Base-by-base conservation (phyloP, 2,329 filamentous ascomycete species). In the Microcyclospora pomicola region DNA sequence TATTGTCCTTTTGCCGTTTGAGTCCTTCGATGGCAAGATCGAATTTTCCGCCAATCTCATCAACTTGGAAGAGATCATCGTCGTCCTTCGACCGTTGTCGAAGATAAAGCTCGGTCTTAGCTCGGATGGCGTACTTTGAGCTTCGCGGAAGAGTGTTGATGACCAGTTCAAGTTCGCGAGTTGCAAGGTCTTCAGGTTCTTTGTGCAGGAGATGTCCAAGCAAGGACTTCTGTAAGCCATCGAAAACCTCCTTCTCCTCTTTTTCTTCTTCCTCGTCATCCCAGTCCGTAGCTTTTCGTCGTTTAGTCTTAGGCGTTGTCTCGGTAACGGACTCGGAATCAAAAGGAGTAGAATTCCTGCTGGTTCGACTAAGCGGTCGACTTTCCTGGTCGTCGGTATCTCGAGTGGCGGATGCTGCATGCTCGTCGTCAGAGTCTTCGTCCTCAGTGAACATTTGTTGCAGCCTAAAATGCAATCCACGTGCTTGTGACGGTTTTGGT, bases 341-440 rank as follows among this genome's bases (percentile, higher is more conserved):
- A 42, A 69, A 72, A 2, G 67, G 63, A 27, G 68, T 69, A 12
- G 68, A 67, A 29, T 53, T 65, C 42, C 67, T 65, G 46, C 68
- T 74, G 55, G 71, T 68, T 31, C 81, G 83, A 58, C 83, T 94
- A 33, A 78, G 76, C 35, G 81, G 81, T 31, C 81, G 75, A 45
- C 83, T 93, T 42, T 91, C 87, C 27, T 77, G 77, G 47, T 91
- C 87, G 55, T 93, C 87, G 0, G 83, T 92, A 55, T 87, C 85
- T 33, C 79, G 71, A 10, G 73, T 75, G 35, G 78, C 61, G 10
- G 80, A 75, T 27, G 73, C 80, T 35, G 69, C 63, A 34, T 73
- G 73, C 45, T 95, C 67, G 39, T 69, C 87, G 46, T 94, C 87
- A 0, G 85, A 92, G 56, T 95, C 72, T 29, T 84, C 80, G 46